Evolutionary conservation across 495 filamentous ascomycete genomes (phyloP).

Genomic region (Glonium stellatum): DNA sequence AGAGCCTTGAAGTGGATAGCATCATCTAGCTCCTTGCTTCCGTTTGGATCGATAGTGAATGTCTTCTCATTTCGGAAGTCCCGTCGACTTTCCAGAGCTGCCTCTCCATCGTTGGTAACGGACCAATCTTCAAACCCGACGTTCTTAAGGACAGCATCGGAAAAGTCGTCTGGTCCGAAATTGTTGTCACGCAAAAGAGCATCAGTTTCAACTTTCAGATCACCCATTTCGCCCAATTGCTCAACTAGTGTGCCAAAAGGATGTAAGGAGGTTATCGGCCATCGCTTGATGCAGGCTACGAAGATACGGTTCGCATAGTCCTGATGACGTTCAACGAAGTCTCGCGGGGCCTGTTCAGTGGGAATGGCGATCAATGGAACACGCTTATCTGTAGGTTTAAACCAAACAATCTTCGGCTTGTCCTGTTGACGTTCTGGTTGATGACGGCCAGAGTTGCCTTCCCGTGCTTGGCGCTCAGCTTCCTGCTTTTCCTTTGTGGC

Average conservation of each 20-base stretch:
- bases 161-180: slow-evolving; percentile 95
- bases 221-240: slow-evolving; percentile 94
- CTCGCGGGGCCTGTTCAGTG: slow-evolving; percentile 92
- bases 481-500: slow-evolving; percentile 99
- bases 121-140: slow-evolving; percentile 90
- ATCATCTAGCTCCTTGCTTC: slow-evolving; percentile 77
- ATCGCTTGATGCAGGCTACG: slow-evolving; percentile 97
- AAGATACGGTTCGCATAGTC: slow-evolving; percentile 96
- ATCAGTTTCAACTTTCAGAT: slow-evolving; percentile 94
- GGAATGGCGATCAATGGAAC: slow-evolving; percentile 97
- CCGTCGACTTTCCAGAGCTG: slow-evolving; percentile 64
- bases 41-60: slow-evolving; percentile 85
- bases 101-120: slow-evolving; percentile 71
- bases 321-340: slow-evolving; percentile 98
- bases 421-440: slow-evolving; percentile 83
- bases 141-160: slow-evolving; percentile 88
- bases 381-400: slow-evolving; percentile 98
- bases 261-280: slow-evolving; percentile 99
- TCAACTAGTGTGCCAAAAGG: slow-evolving; percentile 97
- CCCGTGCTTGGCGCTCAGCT: slow-evolving; percentile 85
- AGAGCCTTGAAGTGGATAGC: slow-evolving; percentile 84
- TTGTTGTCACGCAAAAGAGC: slow-evolving; percentile 96
- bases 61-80: slow-evolving; percentile 87
- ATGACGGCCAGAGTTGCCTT: slow-evolving; percentile 67
- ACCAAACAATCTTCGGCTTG: slow-evolving; percentile 99